A percentile compares a stretch with the other conserved stretches of the same genome.
Conservation (phyloP, 176 grass and related monocot genomes). For the Aechmea fasciata region DNA sequence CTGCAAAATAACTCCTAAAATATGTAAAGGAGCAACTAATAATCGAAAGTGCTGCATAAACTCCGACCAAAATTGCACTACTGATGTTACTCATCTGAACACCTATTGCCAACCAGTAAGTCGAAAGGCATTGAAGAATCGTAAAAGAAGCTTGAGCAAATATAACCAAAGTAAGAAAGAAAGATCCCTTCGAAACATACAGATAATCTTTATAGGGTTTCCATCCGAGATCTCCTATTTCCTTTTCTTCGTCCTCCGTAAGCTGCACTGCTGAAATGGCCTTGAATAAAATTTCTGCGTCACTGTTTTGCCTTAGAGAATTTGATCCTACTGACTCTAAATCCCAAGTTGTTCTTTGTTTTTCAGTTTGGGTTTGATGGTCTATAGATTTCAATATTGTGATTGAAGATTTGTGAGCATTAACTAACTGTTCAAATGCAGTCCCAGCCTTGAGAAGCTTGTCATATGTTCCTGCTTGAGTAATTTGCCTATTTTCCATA, state of each 20-base stretch:
- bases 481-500: slow-evolving; percentile 61
- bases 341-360: slow-evolving; percentile 11
- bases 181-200: slow-evolving; percentile 44
- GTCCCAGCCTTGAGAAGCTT: slow-evolving; percentile 61
- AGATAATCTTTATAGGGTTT: slow-evolving; percentile 81
- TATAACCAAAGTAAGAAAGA: slow-evolving; percentile 32
- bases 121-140: slow-evolving; percentile 49
- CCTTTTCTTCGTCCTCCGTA: slow-evolving; percentile 67
- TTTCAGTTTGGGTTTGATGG: slow-evolving; percentile 25
- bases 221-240: slow-evolving; percentile 75
- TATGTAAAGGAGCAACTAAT: slow-evolving; percentile 59
- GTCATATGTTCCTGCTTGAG: slow-evolving; percentile 56
- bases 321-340: slow-evolving; percentile 13
- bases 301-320: slow-evolving; percentile 34
- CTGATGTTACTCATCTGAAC: slow-evolving; percentile 46
- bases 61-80: slow-evolving; percentile 54
- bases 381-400: slow-evolving; percentile 36
- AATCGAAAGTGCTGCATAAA: slow-evolving; percentile 56
- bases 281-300: slow-evolving; percentile 30
- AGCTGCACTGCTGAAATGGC: slow-evolving; percentile 45
- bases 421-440: slow-evolving; percentile 71
- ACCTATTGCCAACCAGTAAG: slow-evolving; percentile 66
- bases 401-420: slow-evolving; percentile 70
- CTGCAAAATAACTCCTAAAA: slow-evolving; percentile 39
- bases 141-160: slow-evolving; percentile 33